Evolutionary conservation across 352 stramenopile genomes (phyloP), one percentile per base, ranked within the genome.

Genomic region (Halophytophthora polymorphica): DNA sequence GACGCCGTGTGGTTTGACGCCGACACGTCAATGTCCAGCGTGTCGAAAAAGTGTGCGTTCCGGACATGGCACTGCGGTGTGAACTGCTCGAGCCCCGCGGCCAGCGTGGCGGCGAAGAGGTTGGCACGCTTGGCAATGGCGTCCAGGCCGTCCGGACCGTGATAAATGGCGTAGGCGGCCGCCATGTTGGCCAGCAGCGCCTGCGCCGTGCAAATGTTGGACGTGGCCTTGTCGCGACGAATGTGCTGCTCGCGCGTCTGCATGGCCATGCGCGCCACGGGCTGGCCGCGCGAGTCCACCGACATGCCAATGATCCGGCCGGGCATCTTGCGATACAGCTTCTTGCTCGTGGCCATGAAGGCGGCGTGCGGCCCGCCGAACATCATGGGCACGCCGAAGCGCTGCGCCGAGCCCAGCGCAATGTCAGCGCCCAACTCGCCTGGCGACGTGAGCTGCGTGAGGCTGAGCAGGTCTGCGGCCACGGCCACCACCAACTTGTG

Each of bases 221-320:
- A 97, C 2, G 97, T 99, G 5, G 97, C 97, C 78, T 99, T 99
- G 75, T 99, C 97, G 50, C 97, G 90, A 53, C 96, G 90, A 69
- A 99, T 99, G 74, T 99, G 96, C 69, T 98, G 93, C 69, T 99
- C 97, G 50, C 97, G 90, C 7, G 97, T 99, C 80, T 99, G 97
- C 95, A 99, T 99, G 17, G 97, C 97, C 96, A 99, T 99, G 22
- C 97, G 88, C 38, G 99, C 73, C 34, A 89, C 95, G 0, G 83
- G 91, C 54, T 99, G 97, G 23, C 96, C 96, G n/a, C 90, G 71
- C 13, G 90, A 86, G 69, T 99, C 97, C 42, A 98, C 86, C 7
- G 96, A 98, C 11, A 99, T 97, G 45, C 97, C 97, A 58, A 99
- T 99, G 63, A 99, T 98, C 46, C 97, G 85, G 13, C 96, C 97